phyloP scores from a whole-genome alignment of 2,329 filamentous ascomycete genomes.

The Calcarisporium arbuscula region DNA sequence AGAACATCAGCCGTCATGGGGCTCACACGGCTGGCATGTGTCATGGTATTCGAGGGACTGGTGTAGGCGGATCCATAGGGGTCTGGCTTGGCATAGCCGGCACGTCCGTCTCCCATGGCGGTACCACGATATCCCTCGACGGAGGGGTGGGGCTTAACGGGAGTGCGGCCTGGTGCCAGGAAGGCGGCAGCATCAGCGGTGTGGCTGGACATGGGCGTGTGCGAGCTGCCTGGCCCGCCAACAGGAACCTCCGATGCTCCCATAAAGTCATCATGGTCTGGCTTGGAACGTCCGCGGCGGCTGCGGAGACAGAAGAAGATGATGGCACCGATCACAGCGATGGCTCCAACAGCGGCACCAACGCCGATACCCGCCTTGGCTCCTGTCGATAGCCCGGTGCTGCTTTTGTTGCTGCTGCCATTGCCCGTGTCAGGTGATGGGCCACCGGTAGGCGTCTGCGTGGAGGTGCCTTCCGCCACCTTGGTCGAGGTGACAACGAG shows the following conservation, averaged over 20 bases:
- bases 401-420: constrained; percentile 8
- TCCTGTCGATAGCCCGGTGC: constrained; percentile 30
- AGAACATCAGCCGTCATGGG: constrained; percentile 12
- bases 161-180: constrained; percentile 18
- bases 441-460: constrained; percentile 23
- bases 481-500: constrained; percentile 26
- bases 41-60: constrained; percentile 13
- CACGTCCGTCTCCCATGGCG: constrained; percentile 30
- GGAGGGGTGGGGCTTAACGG: constrained; percentile 15
- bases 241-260: constrained; percentile 38
- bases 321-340: constrained; percentile 23
- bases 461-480: constrained; percentile 29
- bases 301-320: constrained; percentile 24
- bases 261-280: constrained; percentile 32
- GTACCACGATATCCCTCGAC: constrained; percentile 33
- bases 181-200: constrained; percentile 17
- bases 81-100: constrained; percentile 32
- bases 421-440: constrained; percentile 15
- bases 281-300: constrained; percentile 24
- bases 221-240: constrained; percentile 16
- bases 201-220: constrained; percentile 24
- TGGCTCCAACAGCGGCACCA: constrained; percentile 29
- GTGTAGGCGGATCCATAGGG: constrained; percentile 25
- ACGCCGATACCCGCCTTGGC: constrained; percentile 39
- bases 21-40: constrained; percentile 10